Conservation (phyloP, 345 rosid species). For the Moringa oleifera region DNA sequence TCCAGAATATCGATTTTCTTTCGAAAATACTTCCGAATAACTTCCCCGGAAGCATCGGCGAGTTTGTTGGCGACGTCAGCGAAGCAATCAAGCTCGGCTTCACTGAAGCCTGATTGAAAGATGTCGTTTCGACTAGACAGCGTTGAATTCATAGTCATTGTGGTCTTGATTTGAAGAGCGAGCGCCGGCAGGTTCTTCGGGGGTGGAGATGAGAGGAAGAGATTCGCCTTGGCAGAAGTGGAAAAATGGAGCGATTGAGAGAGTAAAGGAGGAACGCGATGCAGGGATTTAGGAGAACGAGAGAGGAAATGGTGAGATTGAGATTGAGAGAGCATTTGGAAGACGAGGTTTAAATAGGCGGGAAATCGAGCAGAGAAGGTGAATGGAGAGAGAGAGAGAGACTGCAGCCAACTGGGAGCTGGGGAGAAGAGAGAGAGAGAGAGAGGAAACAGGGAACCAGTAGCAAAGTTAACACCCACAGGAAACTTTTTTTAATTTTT, state of each 20-base stretch:
- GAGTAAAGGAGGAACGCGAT: background rate
- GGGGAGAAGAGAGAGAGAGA: background rate
- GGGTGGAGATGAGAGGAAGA: slow-evolving; percentile 15
- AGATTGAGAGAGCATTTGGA: slow-evolving; percentile 23
- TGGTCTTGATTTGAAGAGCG: slow-evolving; percentile 13
- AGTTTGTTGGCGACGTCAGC: slow-evolving; percentile 51
- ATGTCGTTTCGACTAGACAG: slow-evolving; percentile 12
- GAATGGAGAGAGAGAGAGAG: background rate
- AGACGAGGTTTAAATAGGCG: slow-evolving; percentile 18
- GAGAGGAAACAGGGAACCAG: background rate
- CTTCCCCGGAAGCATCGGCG: slow-evolving; percentile 89
- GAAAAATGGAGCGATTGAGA: slow-evolving; percentile 1
- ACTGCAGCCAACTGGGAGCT: background rate
- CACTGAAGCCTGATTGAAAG: slow-evolving; percentile 8
- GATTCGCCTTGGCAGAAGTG: background rate
- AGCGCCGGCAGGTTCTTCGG: slow-evolving; percentile 1
- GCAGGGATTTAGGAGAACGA: slow-evolving; percentile 1
- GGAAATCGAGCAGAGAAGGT: slow-evolving; percentile 12
- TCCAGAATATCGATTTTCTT: slow-evolving; percentile 80
- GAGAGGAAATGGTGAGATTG: slow-evolving; percentile 5
- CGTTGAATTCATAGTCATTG: slow-evolving; percentile 37
- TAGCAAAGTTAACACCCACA: too few relatives aligned
- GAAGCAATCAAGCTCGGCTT: slow-evolving; percentile 42
- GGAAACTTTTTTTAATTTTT: too few relatives aligned
- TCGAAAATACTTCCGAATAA: slow-evolving; percentile 72